Conservation (phyloP, 169 alveolate genomes). For the Cryptosporidium parvum region DNA sequence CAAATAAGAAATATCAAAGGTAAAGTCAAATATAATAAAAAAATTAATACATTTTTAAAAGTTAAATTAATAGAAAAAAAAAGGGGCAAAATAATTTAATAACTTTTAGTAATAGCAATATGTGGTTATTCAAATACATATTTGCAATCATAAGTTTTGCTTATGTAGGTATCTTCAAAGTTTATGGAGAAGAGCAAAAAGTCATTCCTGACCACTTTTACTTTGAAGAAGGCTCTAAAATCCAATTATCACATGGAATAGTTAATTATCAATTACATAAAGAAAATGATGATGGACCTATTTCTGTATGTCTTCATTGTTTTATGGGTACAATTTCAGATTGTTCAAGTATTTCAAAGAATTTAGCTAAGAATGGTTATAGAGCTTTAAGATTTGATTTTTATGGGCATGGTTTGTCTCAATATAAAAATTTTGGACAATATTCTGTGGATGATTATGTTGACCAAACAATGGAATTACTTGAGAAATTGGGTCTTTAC, state of each 20-base stretch:
- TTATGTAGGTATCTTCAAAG: background rate
- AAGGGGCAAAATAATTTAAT: background rate
- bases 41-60: background rate
- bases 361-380: slow-evolving; percentile 28
- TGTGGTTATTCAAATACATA: background rate
- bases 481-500: slow-evolving; percentile 41
- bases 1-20: background rate
- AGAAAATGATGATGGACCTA: slow-evolving; percentile 9
- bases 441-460: slow-evolving; percentile 68
- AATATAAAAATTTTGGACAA: slow-evolving; percentile 35
- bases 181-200: background rate
- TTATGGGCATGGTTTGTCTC: slow-evolving; percentile 62
- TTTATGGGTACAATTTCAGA: slow-evolving; percentile 70
- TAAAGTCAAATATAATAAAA: background rate
- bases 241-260: slow-evolving; percentile 7
- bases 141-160: background rate
- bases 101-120: too few relatives aligned
- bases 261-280: slow-evolving; percentile 50
- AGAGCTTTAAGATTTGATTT: slow-evolving; percentile 69
- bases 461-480: slow-evolving; percentile 61
- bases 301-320: slow-evolving; percentile 59
- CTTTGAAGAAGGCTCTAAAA: slow-evolving; percentile 21
- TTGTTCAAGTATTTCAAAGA: slow-evolving; percentile 59
- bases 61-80: background rate
- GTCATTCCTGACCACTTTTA: slow-evolving; percentile 70